These are phyloP conservation scores for Backusella parvicylindrica DNA, from an alignment of 192 early-diverging fungal genomes.

Conservation along the genomic window DNA sequence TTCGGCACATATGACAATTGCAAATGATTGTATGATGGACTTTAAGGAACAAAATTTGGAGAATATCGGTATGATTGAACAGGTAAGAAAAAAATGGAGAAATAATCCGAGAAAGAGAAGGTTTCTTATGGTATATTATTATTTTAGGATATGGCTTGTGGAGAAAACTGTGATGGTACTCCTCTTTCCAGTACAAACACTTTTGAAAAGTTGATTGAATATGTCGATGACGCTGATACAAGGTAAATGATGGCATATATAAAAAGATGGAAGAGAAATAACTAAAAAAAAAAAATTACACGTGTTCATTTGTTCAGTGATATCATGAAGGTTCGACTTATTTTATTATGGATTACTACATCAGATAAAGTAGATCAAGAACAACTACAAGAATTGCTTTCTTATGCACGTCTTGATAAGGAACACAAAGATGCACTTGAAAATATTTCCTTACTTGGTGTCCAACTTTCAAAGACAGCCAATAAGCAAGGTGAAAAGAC, in stretches of 20 bases:
- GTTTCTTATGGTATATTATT: neutral
- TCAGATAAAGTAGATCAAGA: slow-evolving; percentile 67
- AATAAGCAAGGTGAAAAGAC: slow-evolving; percentile 55
- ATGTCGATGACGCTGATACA: slow-evolving; percentile 68
- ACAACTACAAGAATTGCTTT: slow-evolving; percentile 64
- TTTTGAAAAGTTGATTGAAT: slow-evolving; percentile 56
- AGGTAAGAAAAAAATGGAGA: slow-evolving; percentile 39
- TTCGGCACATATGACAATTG: slow-evolving; percentile 83
- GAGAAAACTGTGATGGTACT: slow-evolving; percentile 70
- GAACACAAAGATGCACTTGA: slow-evolving; percentile 78
- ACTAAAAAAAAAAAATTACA: neutral
- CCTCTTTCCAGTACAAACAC: neutral
- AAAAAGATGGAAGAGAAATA: neutral
- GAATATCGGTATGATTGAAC: slow-evolving; percentile 73
- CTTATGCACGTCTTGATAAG: slow-evolving; percentile 64
- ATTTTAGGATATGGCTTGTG: slow-evolving; percentile 68
- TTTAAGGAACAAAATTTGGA: slow-evolving; percentile 73
- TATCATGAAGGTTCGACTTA: slow-evolving; percentile 71
- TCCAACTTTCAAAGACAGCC: slow-evolving; percentile 56
- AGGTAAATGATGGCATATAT: slow-evolving; percentile 36
- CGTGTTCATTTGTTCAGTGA: slow-evolving; percentile 32
- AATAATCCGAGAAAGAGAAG: neutral
- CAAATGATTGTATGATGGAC: slow-evolving; percentile 75
- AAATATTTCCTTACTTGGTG: slow-evolving; percentile 66
- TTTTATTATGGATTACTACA: slow-evolving; percentile 82